Evolutionary conservation across 1,284 basidiomycete species (phyloP).

Genomic region (Neonothopanus nambi): DNA sequence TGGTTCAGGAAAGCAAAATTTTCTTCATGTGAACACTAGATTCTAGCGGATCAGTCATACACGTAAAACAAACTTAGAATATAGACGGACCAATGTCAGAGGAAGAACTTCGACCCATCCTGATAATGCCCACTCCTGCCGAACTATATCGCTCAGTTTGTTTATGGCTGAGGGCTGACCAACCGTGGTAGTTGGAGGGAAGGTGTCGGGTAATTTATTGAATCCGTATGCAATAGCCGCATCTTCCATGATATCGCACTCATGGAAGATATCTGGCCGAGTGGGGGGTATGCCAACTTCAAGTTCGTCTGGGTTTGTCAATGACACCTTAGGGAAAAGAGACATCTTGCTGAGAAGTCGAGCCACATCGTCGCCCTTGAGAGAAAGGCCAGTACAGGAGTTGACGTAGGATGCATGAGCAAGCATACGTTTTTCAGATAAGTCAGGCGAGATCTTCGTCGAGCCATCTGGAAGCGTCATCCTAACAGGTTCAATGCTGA

Average conservation of each 20-base stretch:
- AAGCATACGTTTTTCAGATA: constrained; percentile 71
- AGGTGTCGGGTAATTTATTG: constrained; percentile 91
- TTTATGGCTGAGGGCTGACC: constrained; percentile 91
- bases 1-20: constrained; percentile 95
- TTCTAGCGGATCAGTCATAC: constrained; percentile 1
- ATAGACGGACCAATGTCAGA: constrained; percentile 79
- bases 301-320: constrained; percentile 61
- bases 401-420: constrained; percentile 93
- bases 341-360: constrained; percentile 79
- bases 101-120: constrained; percentile 97
- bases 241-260: constrained; percentile 99
- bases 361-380: constrained; percentile 62
- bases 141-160: constrained; percentile 87
- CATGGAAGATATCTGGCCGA: constrained; percentile 95
- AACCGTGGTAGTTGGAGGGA: constrained; percentile 95
- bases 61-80: background rate
- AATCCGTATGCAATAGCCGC: constrained; percentile 97
- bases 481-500: constrained; percentile 90
- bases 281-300: constrained; percentile 85
- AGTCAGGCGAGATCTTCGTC: constrained; percentile 77
- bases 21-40: constrained; percentile 96
- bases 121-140: constrained; percentile 89
- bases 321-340: constrained; percentile 52
- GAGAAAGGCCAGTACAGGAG: constrained; percentile 86
- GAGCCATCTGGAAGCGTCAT: constrained; percentile 80